Evolutionary conservation across 2,329 filamentous ascomycete genomes (phyloP).

Genomic region (Scytalidium sp.): DNA sequence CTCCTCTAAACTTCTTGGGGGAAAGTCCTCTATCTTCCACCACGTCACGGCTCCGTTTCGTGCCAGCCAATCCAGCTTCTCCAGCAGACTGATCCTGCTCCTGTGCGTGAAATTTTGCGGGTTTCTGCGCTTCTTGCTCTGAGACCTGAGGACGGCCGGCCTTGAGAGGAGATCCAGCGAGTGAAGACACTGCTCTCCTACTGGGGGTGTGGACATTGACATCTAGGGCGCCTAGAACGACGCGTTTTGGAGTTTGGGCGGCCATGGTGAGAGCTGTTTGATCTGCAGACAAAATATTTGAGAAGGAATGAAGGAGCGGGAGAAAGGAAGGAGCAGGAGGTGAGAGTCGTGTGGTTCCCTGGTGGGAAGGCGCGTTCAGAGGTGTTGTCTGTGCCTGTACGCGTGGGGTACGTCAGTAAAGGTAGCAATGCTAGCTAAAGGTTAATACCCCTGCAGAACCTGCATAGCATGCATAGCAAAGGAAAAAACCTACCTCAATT

Average conservation of each 20-base stretch:
- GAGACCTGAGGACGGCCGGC: not conserved
- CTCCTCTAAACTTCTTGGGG: not conserved
- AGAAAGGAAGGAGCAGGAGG: no score
- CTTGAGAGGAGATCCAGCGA: not conserved
- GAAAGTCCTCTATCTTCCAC: not conserved
- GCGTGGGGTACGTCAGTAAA: not conserved
- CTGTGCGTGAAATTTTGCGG: not conserved
- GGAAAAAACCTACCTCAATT: no score
- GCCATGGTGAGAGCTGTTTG: slow-evolving; percentile 8
- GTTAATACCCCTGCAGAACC: not conserved
- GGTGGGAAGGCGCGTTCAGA: not conserved
- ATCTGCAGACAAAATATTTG: not conserved
- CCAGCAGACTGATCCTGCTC: not conserved
- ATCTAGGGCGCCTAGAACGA: slow-evolving; percentile 65
- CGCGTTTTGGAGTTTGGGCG: slow-evolving; percentile 11
- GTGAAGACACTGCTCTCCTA: not conserved
- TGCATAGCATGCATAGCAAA: not conserved
- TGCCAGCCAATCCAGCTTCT: not conserved
- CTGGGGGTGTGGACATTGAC: slow-evolving; percentile 45
- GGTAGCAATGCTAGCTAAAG: not conserved
- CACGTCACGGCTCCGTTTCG: slow-evolving; percentile 1
- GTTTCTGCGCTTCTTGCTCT: not conserved
- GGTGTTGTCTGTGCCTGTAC: not conserved
- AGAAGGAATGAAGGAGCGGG: no score
- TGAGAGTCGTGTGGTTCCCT: not conserved